phyloP scores from a whole-genome alignment of 805 yeast genomes.

The Wickerhamomyces kurtzmanii region DNA sequence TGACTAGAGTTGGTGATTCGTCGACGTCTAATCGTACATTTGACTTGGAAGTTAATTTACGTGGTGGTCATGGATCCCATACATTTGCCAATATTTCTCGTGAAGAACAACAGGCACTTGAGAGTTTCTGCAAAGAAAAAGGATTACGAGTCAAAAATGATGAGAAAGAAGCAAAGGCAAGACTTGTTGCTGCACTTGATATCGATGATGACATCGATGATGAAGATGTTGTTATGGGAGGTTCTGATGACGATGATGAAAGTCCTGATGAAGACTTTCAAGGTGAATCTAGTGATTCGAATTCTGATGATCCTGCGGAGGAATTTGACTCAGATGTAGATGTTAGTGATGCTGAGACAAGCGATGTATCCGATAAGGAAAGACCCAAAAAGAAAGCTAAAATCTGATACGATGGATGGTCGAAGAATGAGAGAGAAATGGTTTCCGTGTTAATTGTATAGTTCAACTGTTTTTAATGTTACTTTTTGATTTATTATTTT shows the following conservation, averaged over 20 bases:
- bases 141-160: conserved; percentile 79
- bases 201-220: conserved; percentile 41
- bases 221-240: conserved; percentile 44
- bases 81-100: conserved; percentile 82
- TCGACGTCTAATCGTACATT: conserved; percentile 77
- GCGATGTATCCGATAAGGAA: no score
- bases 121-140: conserved; percentile 67
- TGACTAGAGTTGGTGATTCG: conserved; percentile 83
- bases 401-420: no score
- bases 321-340: conserved; percentile 66
- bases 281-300: conserved; percentile 27
- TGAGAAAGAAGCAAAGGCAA: conserved; percentile 76
- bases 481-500: no score
- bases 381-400: no score
- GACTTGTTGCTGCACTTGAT: conserved; percentile 69
- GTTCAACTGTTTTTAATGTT: no score
- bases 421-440: no score
- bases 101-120: conserved; percentile 80
- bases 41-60: conserved; percentile 73
- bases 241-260: conserved; percentile 79
- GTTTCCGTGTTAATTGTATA: no score
- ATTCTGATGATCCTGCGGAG: conserved; percentile 67
- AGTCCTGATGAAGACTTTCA: conserved; percentile 83
- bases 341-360: conserved; percentile 19
- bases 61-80: conserved; percentile 59